A percentile compares a stretch with the other conserved stretches of the same genome.
Evolutionary conservation across 352 stramenopile species (phyloP).

Genomic region (Peronosclerospora sorghi): DNA sequence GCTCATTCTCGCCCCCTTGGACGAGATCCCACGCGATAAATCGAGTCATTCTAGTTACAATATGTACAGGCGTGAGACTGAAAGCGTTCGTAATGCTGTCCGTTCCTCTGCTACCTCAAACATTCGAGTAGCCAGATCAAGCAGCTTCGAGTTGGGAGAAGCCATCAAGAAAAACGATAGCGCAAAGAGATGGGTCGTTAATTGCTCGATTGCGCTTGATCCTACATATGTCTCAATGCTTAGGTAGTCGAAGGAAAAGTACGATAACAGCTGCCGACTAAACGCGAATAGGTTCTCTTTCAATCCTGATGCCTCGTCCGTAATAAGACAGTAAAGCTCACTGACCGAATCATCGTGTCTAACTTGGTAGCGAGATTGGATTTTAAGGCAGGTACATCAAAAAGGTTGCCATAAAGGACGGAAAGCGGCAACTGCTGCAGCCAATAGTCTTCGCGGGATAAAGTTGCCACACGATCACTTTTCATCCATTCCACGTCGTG

Average conservation of each 20-base stretch:
- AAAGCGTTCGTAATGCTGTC: too few relatives aligned
- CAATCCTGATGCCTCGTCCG: not conserved
- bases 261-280: constrained; percentile 22
- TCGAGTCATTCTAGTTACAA: constrained; percentile 50
- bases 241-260: constrained; percentile 12
- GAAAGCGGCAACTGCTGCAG: constrained; percentile 28
- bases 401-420: constrained; percentile 14
- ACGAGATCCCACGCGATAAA: constrained; percentile 50
- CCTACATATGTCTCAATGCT: constrained; percentile 36
- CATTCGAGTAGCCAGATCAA: too few relatives aligned
- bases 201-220: constrained; percentile 26
- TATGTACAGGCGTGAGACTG: too few relatives aligned
- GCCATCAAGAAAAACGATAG: too few relatives aligned
- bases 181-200: too few relatives aligned
- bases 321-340: constrained; percentile 33
- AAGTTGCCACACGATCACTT: constrained; percentile 2
- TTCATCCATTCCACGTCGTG: not conserved
- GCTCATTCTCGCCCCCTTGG: too few relatives aligned
- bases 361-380: constrained; percentile 23
- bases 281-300: constrained; percentile 16
- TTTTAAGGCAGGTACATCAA: constrained; percentile 7
- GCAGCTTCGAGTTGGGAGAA: too few relatives aligned
- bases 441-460: constrained; percentile 15
- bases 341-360: constrained; percentile 37
- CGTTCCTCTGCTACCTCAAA: too few relatives aligned